Evolutionary conservation across 768 basidiomycete species (phyloP), one percentile per base, ranked within the genome.

Genomic region (Wakefieldia striispora): DNA sequence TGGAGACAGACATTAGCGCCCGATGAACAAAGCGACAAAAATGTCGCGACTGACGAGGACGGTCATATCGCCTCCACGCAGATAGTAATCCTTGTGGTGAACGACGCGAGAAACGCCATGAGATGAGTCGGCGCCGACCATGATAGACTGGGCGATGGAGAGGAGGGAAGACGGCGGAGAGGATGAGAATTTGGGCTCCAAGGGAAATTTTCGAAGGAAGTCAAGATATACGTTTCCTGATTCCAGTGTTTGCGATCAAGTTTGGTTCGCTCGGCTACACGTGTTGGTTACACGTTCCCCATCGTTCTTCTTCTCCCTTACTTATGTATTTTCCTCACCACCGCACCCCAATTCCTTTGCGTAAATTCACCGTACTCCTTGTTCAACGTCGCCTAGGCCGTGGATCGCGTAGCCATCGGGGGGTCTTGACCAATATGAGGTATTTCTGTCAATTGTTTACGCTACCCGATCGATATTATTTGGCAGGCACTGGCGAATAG

Each of bases 51-150:
- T 51, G 54, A 83, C 84, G 43, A 82, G 53, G 53, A 86, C 74
- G 19, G 74, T 76, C 19, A 85, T 58, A 62, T 88, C 84, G 5
- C 77, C 85, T 0, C 78, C 76, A 31, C 70, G 68, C 21, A 88
- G 63, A 52, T 84, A 86, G 56, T 79, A 86, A 44, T 70, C 68
- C 43, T 69, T 68, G 62, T 70, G 67, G 33, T 67, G 67, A 5
- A 70, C 64, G 46, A 68, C 63, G 26, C 66, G 66, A 11, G 64
- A 62, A 1, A 68, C 47, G 12, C 66, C 66, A 12, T 63, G 60
- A 2, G 58, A 60, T 4, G 46, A 49, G 20, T 66, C 64, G 27
- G 60, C 40, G 8, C 52, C 45, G 34, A 46, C 54, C 66, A 68
- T 69, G 59, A 66, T 40, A 3, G 55, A 61, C 29, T 41, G 36